Evolutionary conservation across 2,329 filamentous ascomycete species (phyloP).

Genomic region (Fusarium poae): DNA sequence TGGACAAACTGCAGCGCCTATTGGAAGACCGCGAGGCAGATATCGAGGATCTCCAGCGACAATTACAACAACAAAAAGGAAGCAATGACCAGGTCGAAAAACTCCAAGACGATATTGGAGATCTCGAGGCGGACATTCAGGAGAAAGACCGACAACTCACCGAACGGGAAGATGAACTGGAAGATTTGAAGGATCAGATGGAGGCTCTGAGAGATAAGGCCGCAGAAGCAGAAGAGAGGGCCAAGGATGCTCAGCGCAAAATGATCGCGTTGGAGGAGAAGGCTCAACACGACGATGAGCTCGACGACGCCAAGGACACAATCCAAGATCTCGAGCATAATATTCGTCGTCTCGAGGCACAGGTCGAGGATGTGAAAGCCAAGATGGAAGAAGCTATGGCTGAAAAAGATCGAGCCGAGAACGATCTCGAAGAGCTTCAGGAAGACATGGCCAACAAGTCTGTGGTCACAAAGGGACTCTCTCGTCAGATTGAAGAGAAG

Average conservation of each 20-base stretch:
- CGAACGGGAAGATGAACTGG: slow-evolving; percentile 80
- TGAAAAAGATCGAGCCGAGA: slow-evolving; percentile 69
- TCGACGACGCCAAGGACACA: slow-evolving; percentile 68
- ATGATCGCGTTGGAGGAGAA: slow-evolving; percentile 70
- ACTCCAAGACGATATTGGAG: slow-evolving; percentile 78
- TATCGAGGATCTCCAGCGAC: slow-evolving; percentile 70
- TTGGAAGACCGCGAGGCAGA: slow-evolving; percentile 71
- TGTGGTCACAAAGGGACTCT: slow-evolving; percentile 78
- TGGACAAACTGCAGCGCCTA: slow-evolving; percentile 68
- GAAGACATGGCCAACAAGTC: slow-evolving; percentile 86
- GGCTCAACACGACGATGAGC: slow-evolving; percentile 63
- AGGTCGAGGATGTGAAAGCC: slow-evolving; percentile 67
- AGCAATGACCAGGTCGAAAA: slow-evolving; percentile 72
- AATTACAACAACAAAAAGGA: slow-evolving; percentile 68
- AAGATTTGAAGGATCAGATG: slow-evolving; percentile 70
- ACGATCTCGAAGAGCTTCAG: slow-evolving; percentile 74
- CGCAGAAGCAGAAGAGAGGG: slow-evolving; percentile 68
- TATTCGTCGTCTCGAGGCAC: slow-evolving; percentile 66
- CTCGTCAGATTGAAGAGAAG: slow-evolving; percentile 81
- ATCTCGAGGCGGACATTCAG: slow-evolving; percentile 80
- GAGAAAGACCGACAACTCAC: slow-evolving; percentile 81
- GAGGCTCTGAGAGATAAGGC: slow-evolving; percentile 70
- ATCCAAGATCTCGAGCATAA: slow-evolving; percentile 70
- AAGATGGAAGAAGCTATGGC: slow-evolving; percentile 66
- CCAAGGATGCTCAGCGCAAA: slow-evolving; percentile 67